Base-by-base conservation (phyloP, 106 monocot species). In the Cymbidium sinense region DNA sequence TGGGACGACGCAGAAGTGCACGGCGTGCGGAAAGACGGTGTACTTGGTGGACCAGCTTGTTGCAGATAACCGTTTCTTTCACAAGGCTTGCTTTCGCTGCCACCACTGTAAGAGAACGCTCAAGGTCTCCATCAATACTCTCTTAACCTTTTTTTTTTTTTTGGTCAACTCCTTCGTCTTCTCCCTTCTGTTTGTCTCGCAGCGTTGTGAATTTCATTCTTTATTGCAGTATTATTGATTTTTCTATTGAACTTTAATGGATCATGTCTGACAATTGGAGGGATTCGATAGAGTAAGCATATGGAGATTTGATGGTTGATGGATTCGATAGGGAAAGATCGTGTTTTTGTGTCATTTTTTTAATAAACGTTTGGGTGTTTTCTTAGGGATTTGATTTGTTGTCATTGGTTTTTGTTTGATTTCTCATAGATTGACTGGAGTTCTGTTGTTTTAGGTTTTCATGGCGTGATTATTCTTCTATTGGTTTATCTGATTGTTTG, bases 81-180 rank as follows among this genome's bases (percentile, higher is more conserved):
- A 90, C 83, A 70, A 61, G 77, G 58, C 87, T 21, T 90, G 90
- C 81, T 90, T 90, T 72, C 80, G 87, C 1, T 90, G 90, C 64
- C 81, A 83, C 72, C 90, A 90, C 90, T 90, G 90, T 85, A 90
- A 87, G 50, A 74, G 83, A 43, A 90, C 90, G 62, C 90, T 90
- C 74, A 83, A 90, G 87, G 90, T 85, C n/a, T 74, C 19, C 50
- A 18, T 31, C 7, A 29, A 30, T 25, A 23, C 7, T 1, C 9
- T 27, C 2, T 44, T 73, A 2, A 19, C 55, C 27, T 39, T 67
- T 8, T 17, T 29, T 23, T 33, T 21, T 75, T 47, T 25, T 43
- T 71, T 77, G 2, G 73, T 4, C 2, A 11, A 43, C 36, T 34
- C 70, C n/a, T 58, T 75, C 21, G 0, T 20, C 9, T 73, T 10